Evolutionary conservation across 2,329 filamentous ascomycete species (phyloP), one percentile per base, ranked within the genome.

Genomic region (Epichloe uncinata): DNA sequence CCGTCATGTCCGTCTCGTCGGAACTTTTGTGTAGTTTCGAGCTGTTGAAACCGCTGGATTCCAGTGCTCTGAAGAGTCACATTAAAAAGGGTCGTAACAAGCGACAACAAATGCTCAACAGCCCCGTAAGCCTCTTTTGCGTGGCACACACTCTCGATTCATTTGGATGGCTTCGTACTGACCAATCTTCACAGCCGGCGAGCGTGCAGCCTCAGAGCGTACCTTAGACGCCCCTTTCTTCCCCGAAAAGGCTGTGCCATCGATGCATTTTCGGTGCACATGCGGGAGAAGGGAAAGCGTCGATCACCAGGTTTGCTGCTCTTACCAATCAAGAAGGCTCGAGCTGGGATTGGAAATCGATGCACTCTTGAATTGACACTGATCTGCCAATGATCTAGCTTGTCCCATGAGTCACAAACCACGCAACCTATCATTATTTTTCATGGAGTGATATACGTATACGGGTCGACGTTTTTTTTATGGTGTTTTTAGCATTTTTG

Each of bases 31-130:
- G 93, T 71, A 96, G 90, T 64, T 98, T 98, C 63, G 93, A 98
- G 69, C 75, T 98, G 15, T 76, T 98, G 53, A 98, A 98, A 68
- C 93, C 93, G 7, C 77, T 98, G 44, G 93, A 98, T 68, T 96
- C 90, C 12, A 94, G 87, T 60, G 91, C 91, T 35, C 74, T 98
- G 54, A 98, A 98, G 77, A 96, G 85, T 59, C 93, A 98, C 64
- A 98, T 98, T 69, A 98, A 98, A 74, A 97, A 96, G 73, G 90
- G 90, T 54, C 79, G 90, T 53, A 95, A 90, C 69, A 94, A 94
- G 74, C 79, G 91, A 54, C 88, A 95, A 68, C 91, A 83, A 68
- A 94, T 95, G 79, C 77, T 96, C 53, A 96, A 95, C 75, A 95
- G 89, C 73, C 91, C 91, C 64, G 88, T 94, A 82, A 72, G 87